Evolutionary conservation across 352 stramenopile species (phyloP).

Genomic region (Globisporangium iwayamae): DNA sequence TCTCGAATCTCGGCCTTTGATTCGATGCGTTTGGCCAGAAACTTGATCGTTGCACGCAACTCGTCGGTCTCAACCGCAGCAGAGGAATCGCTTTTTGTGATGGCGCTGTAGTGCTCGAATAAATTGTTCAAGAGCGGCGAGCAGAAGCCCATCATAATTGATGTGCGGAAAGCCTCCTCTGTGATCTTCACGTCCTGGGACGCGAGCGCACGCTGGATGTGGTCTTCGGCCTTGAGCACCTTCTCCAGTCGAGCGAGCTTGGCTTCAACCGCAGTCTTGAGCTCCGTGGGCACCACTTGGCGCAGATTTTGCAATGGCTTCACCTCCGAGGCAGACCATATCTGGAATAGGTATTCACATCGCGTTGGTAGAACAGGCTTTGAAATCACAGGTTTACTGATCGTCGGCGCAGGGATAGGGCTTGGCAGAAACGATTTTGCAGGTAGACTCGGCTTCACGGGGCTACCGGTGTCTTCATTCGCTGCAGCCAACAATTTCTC

Average conservation of each 20-base stretch:
- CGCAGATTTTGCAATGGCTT: conserved; percentile 24
- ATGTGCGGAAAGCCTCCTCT: conserved; percentile 47
- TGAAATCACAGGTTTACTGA: conserved; percentile 11
- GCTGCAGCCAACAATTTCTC: conserved; percentile 45
- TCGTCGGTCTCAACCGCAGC: conserved; percentile 27
- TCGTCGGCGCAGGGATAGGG: not conserved
- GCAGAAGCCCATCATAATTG: conserved; percentile 59
- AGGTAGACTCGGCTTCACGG: not conserved
- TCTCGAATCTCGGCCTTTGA: conserved; percentile 54
- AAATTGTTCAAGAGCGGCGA: conserved; percentile 38
- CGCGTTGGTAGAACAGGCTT: conserved; percentile 2
- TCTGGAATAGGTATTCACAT: conserved; percentile 33
- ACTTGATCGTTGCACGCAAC: conserved; percentile 49
- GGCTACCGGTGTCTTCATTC: conserved; percentile 3
- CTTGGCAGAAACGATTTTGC: not conserved
- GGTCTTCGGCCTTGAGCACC: conserved; percentile 38
- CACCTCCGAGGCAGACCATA: conserved; percentile 33
- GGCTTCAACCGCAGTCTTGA: conserved; percentile 28
- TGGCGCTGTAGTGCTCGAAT: conserved; percentile 41
- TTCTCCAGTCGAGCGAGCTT: conserved; percentile 45
- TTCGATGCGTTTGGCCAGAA: conserved; percentile 47
- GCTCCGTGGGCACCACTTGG: conserved; percentile 17
- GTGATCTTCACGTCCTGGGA: conserved; percentile 30
- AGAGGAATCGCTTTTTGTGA: conserved; percentile 20
- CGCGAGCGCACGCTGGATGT: conserved; percentile 31